Base-by-base conservation (phyloP, 495 filamentous ascomycete genomes). In the Hypoxylon rickii region DNA sequence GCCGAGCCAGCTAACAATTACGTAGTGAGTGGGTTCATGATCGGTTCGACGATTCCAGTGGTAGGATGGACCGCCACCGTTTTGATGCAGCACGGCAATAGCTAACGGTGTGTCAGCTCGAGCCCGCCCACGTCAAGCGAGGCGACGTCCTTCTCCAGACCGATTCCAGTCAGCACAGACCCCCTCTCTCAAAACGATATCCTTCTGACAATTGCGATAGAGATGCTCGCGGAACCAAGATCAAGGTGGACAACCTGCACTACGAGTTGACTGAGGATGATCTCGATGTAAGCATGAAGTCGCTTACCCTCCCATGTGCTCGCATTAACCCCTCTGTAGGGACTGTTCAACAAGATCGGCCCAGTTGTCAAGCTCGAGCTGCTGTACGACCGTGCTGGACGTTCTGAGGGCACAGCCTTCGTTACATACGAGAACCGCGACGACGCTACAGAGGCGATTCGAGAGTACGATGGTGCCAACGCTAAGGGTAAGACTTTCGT, bases 251-350 rank as follows among this genome's bases (percentile, higher is more conserved):
- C 55, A 96, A 96, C 68, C 73, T 97, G 41, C 93, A 97, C 72
- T 97, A 96, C 73, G 93, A 97, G 34, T 81, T 97, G 48, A 90
- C 88, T 18, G 87, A 93, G 70, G 84, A 83, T 21, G 93, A 97
- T 65, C 82, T 97, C 42, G 80, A 89, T 65, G 93, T 93, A 82
- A 42, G 75, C 53, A 12, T 34, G 5, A 21, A 13, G 11, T 20
- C 12, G 19, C 10, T 11, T 49, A 19, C 18, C 10, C 21, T 5
- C 15, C 12, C 24, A 11, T 33, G 41, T 39, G 41, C 15, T 17
- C n/a, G 21, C 19, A 21, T 47, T 65, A 39, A 65, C 61, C 8
- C 31, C 6, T 41, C 40, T 33, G 7, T 64, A 96, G 93, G 89
- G 84, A 24, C 83, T 96, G 29, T 96, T 96, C 71, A 76, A 74